Evolutionary conservation across 2,329 filamentous ascomycete species (phyloP), one percentile per base, ranked within the genome.

Genomic region (Diaporthe sp.): DNA sequence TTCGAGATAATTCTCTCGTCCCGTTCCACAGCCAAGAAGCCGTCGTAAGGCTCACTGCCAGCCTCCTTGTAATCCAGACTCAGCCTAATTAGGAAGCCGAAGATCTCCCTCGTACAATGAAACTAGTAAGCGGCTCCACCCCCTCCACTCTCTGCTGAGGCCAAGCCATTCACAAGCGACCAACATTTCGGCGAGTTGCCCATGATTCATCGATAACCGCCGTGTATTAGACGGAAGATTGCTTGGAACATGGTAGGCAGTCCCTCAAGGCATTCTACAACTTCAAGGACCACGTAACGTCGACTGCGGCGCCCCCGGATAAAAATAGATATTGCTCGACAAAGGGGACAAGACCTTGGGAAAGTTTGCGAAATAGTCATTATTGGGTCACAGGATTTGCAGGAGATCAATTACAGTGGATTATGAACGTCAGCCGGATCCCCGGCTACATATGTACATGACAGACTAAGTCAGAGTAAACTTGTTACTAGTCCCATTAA

Each of bases 401-500:
- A 25, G 13, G n/a, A 28, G 4, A 68, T 8, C 22, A 25, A 19
- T 53, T 15, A 53, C 3, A 13, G 22, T 68, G 15, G 15, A 68
- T 39, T 28, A 42, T 28, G 13, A 28, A 19, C 8, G 19, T 28
- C 13, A 17, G 46, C 15, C 7, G 8, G 4, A 39, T 17, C 34
- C 34, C 7, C 19, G 6, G 13, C n/a, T 28, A 37, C 31, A 28
- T 51, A 67, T 25, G 10, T 67, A 51, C 44, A 51, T 28, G 7
- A 1, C 22, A 37, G n/a, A n/a, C 31, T 39, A 76, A 19, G 72
- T 76, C 76, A 83, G 61, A 12, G 77, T 79, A 76, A 84, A 84
- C 19, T 70, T 37, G 17, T 81, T 76, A 74, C 80, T 84, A 31
- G 75, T 77, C 31, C 83, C 82, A 34, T 76, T 77, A 85, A 98